These are phyloP conservation scores for Eustoma russellianum DNA, from an alignment of 257 asterid genomes.

Conservation along the genomic window DNA sequence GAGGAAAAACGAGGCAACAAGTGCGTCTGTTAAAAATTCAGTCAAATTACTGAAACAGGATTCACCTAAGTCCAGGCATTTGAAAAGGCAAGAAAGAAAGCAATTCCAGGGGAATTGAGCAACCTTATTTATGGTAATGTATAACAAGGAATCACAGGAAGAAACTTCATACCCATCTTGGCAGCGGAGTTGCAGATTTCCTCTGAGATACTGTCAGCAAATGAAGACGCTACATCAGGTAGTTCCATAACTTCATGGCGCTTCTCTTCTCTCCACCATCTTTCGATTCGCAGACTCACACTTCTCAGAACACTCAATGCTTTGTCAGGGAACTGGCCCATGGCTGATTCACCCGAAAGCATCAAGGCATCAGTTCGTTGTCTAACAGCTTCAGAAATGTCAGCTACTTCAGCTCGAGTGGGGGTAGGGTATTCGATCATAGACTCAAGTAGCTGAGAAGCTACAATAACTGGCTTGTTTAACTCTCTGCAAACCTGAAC, in stretches of 20 bases:
- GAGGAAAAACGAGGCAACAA: no score
- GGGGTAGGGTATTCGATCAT: constrained; percentile 99
- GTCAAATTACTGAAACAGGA: no score
- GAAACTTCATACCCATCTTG: constrained; percentile 73
- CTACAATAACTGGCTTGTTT: constrained; percentile 90
- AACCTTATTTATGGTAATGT: no score
- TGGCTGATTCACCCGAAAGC: constrained; percentile 99
- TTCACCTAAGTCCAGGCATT: no score
- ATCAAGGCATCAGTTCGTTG: constrained; percentile 89
- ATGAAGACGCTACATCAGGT: constrained; percentile 77
- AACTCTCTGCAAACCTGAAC: constrained; percentile 84
- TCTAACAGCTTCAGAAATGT: constrained; percentile 96
- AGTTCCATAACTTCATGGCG: constrained; percentile 66
- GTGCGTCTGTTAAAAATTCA: no score
- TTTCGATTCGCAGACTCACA: constrained; percentile 93
- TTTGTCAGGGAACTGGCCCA: constrained; percentile 97
- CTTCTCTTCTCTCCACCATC: constrained; percentile 97
- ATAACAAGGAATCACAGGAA: background rate
- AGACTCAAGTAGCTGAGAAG: constrained; percentile 94
- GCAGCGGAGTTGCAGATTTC: constrained; percentile 98
- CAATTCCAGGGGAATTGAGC: no score
- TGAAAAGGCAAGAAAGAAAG: background rate
- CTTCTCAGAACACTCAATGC: constrained; percentile 88
- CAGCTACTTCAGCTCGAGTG: constrained; percentile 99
- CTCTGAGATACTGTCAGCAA: constrained; percentile 74